Conservation (phyloP, 2,329 filamentous ascomycete genomes). For the Pseudofabraea citricarpa region DNA sequence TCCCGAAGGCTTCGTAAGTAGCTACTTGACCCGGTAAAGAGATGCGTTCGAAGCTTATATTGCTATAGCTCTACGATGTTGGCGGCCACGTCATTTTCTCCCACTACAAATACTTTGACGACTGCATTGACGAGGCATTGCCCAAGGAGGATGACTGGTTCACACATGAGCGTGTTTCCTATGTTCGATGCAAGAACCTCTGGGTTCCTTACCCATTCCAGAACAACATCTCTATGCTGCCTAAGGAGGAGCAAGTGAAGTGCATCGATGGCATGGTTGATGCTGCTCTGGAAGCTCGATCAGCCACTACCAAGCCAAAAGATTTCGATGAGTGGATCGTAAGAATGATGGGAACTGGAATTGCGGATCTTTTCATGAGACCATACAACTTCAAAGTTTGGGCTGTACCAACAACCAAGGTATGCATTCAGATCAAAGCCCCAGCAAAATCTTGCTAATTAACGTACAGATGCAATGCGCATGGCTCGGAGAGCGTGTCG, state of each 20-base stretch:
- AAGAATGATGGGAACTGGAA: conserved; percentile 80
- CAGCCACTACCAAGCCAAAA: conserved; percentile 86
- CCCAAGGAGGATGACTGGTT: conserved; percentile 95
- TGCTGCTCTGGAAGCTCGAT: conserved; percentile 79
- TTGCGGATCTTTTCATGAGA: conserved; percentile 96
- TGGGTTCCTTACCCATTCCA: conserved; percentile 99
- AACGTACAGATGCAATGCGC: conserved; percentile 87
- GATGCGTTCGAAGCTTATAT: no score
- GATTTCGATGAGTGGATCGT: conserved; percentile 99
- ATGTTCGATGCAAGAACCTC: conserved; percentile 91
- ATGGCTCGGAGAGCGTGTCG: conserved; percentile 98
- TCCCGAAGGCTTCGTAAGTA: conserved; percentile 91
- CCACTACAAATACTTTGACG: conserved; percentile 99
- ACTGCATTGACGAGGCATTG: conserved; percentile 95
- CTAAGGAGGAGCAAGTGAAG: conserved; percentile 93
- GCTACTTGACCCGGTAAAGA: conserved; percentile 8
- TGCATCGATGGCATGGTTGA: conserved; percentile 96
- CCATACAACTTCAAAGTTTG: conserved; percentile 99
- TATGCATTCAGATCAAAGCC: no score
- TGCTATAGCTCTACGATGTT: conserved; percentile 96
- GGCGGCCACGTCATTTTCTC: conserved; percentile 46
- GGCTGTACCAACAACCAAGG: conserved; percentile 96
- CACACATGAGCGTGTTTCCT: conserved; percentile 96
- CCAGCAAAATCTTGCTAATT: conserved; percentile 3
- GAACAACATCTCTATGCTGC: conserved; percentile 98